Percentiles rank a stretch among this genome's conserved stretches.
Evolutionary conservation across 2,329 filamentous ascomycete genomes (phyloP).

Genomic region (Cladophialophora bantiana): DNA sequence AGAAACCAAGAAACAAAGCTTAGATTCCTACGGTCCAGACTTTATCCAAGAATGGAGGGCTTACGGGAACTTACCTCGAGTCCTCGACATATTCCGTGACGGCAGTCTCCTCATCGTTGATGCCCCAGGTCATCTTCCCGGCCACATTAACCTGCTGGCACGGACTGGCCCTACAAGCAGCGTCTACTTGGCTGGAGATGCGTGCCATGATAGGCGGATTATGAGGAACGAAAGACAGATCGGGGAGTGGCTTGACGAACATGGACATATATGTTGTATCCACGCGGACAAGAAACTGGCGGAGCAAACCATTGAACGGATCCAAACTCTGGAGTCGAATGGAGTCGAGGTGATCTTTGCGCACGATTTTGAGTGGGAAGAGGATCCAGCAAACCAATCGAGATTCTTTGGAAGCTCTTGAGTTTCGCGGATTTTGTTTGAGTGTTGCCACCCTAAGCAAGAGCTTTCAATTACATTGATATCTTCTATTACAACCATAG

Average conservation of each 20-base stretch:
- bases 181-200: constrained; percentile 46
- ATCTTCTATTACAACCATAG: neutral
- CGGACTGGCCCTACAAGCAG: constrained; percentile 29
- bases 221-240: constrained; percentile 44
- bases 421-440: neutral
- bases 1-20: constrained; percentile 11
- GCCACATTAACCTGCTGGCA: constrained; percentile 46
- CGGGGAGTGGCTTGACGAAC: constrained; percentile 41
- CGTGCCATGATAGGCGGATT: constrained; percentile 45
- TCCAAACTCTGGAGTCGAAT: constrained; percentile 35
- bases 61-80: constrained; percentile 30
- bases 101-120: constrained; percentile 44
- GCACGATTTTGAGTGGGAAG: constrained; percentile 44
- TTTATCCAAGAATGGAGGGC: constrained; percentile 39
- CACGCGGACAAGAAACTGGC: constrained; percentile 41
- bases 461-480: neutral
- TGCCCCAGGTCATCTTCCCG: constrained; percentile 45
- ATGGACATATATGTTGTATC: constrained; percentile 43
- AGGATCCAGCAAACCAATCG: constrained; percentile 29
- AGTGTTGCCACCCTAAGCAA: neutral
- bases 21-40: constrained; percentile 19
- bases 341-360: constrained; percentile 44
- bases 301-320: constrained; percentile 40
- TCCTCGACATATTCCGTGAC: constrained; percentile 44
- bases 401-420: constrained; percentile 32